Percentiles rank a stretch among this genome's conserved stretches.
Conservation (phyloP, 2,329 filamentous ascomycete genomes). For the Pezicula radicicola region DNA sequence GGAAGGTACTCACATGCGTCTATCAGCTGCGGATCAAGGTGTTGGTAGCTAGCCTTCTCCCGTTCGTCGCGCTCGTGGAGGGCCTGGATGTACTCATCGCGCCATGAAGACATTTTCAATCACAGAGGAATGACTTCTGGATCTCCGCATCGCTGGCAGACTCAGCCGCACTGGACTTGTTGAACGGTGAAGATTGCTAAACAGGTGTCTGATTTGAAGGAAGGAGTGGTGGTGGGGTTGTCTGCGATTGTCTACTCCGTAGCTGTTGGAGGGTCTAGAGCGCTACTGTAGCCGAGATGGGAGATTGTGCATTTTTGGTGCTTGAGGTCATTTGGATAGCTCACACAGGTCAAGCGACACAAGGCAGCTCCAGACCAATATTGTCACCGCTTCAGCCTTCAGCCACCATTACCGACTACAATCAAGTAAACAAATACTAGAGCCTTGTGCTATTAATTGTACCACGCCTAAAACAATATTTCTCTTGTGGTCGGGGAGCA, state of each 20-base stretch:
- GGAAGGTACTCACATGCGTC: constrained; percentile 63
- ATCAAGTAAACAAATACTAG: not conserved
- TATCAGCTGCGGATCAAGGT: constrained; percentile 64
- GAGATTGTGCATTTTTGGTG: too few species aligned
- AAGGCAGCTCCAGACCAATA: not conserved
- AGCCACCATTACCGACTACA: not conserved
- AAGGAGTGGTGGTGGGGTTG: too few species aligned
- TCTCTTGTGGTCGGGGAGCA: not conserved
- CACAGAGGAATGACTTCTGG: constrained; percentile 2
- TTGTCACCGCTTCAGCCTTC: not conserved
- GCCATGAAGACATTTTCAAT: constrained; percentile 49
- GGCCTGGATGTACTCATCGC: constrained; percentile 75
- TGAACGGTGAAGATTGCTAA: too few species aligned
- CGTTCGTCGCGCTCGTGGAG: constrained; percentile 69
- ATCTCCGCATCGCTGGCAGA: constrained; percentile 1
- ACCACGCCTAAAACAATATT: not conserved
- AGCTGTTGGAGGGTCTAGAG: too few species aligned
- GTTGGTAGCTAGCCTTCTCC: constrained; percentile 58
- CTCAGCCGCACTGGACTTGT: not conserved
- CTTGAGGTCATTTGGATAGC: not conserved
- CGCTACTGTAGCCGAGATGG: too few species aligned
- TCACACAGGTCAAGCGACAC: not conserved
- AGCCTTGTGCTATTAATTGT: not conserved
- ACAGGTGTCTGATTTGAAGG: too few species aligned
- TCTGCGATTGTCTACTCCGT: too few species aligned